Evolutionary conservation across 164 flowering plant genomes (phyloP), one percentile per base, ranked within the genome.

Genomic region (Piper longum): DNA sequence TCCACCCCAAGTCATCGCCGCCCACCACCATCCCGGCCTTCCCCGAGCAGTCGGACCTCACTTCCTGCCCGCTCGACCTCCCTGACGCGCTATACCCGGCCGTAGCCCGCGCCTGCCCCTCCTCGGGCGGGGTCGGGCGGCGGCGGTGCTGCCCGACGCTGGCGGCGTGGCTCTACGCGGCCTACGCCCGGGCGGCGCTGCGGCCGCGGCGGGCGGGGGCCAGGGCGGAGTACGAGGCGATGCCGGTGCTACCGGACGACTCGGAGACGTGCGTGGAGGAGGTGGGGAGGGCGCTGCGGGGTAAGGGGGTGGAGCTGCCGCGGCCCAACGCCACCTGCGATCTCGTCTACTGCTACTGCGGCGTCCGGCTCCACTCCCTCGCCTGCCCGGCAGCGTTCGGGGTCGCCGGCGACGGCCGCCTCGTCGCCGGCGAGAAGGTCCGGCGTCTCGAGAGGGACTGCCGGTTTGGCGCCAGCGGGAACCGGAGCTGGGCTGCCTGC

Each of bases 11-110:
- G 5, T 58, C 67, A 43, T 48, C 57, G 2, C 68, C 71, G 4
- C 80, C 96, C 3, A 66, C 82, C 26, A 86, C 87, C 1, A 87
- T 91, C 61, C 95, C 96, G 16, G 95, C 98, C n/a, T 89, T 87
- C 76, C 96, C 96, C 0, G 95, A 85, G 59, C 95, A 91, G 62
- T 82, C 98, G 66, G 72, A 79, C 68, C 63, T 72, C 42, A 64
- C 80, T 2, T 79, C 77, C 54, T 89, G 96, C 79, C 86, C 83
- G 0, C 75, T 92, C 36, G 76, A 79, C 78, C 82, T 91, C 55
- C 83, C 98, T 0, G 75, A 77, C 40, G 76, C 78, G 41, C 82
- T 89, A 67, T 83, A 83, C 78, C 71, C 64, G 54, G 71, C 70
- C 61, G 56, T 92, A 4, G 60, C 65, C 51, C 13, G 71, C 51